Percentiles rank a stretch among this genome's conserved stretches.
phyloP scores from a whole-genome alignment of 306 rosid species.

The Fragaria vesca region DNA sequence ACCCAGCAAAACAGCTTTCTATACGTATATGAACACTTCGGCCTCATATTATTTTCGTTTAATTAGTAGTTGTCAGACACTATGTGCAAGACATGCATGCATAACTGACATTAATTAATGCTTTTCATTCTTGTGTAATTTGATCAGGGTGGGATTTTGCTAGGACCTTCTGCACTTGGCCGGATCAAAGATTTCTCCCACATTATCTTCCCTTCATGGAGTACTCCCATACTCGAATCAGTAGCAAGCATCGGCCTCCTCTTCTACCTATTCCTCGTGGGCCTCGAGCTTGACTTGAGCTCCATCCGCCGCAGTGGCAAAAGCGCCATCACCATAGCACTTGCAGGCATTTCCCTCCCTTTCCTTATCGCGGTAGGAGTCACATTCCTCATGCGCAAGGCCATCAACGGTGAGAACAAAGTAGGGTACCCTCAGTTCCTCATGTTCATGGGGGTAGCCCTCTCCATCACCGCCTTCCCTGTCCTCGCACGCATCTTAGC shows the following conservation, averaged over 20 bases:
- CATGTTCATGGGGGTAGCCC: constrained; percentile 19
- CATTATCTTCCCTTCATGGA: constrained; percentile 21
- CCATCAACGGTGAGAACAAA: constrained; percentile 6
- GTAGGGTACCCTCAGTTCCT: constrained; percentile 8
- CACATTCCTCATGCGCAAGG: constrained; percentile 12
- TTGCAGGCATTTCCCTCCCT: constrained; percentile 20
- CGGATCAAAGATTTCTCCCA: neutral
- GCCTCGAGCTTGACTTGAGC: constrained; percentile 15
- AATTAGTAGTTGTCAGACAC: neutral
- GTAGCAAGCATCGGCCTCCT: constrained; percentile 26
- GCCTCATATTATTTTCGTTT: neutral
- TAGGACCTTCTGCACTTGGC: constrained; percentile 29
- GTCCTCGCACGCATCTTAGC: constrained; percentile 26
- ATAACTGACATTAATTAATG: too few relatives aligned
- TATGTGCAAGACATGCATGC: neutral
- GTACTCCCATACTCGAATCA: constrained; percentile 14
- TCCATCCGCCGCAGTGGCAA: constrained; percentile 17
- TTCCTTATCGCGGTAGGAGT: constrained; percentile 9
- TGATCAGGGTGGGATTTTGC: constrained; percentile 25
- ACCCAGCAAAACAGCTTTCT: too few relatives aligned
- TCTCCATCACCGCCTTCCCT: constrained; percentile 31
- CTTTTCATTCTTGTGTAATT: neutral
- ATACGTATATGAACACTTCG: neutral
- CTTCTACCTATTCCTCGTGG: constrained; percentile 22
- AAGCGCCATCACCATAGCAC: constrained; percentile 16